Base-by-base conservation (phyloP, 768 basidiomycete genomes). In the Podaxis sp. region DNA sequence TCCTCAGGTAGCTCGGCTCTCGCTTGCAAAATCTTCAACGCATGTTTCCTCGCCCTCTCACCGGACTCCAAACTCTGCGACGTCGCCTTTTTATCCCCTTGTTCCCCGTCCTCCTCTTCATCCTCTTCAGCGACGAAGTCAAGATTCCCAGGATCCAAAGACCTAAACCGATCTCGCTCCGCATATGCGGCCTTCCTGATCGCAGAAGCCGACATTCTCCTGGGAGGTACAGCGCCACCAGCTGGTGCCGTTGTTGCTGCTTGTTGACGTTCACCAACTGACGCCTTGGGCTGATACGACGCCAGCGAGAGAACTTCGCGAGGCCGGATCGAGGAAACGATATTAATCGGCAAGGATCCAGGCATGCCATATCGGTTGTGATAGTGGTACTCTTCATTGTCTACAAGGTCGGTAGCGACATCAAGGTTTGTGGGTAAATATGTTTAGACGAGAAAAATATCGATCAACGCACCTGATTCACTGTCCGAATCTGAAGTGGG, bases 1-100 rank as follows among this genome's bases (percentile, higher is more conserved):
- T 80, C 81, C 61, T 80, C 81, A 1, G 90, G 90, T 25, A 91
- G 64, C 70, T 83, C 80, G 64, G 82, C 88, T 52, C 89, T 80
- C 21, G 83, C 83, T 68, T 91, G 80, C 54, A 92, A 73, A 53
- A 93, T 93, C 73, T 78, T 84, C 63, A 86, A 68, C 1, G 90
- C 90, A 50, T 77, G 82, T 63, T 78, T 79, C 50, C 85, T 77
- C 1, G 85, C 83, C 44, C 85, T 79, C 25, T 75, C 78, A 0
- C 77, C 79, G 18, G 66, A 66, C 13, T 75, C 70, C 13, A 66
- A 67, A 2, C 69, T 57, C 10, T 64, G 68, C n/a, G 53, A 28
- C n/a, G 55, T n/a, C 35, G 2, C 64, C 55, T 3, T 60, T 71
- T 1, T 72, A 68, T 9, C 57, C 61, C 10, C 69, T 13, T 64